phyloP scores from a whole-genome alignment of 805 yeast genomes.

The Kuraishia hungarica region DNA sequence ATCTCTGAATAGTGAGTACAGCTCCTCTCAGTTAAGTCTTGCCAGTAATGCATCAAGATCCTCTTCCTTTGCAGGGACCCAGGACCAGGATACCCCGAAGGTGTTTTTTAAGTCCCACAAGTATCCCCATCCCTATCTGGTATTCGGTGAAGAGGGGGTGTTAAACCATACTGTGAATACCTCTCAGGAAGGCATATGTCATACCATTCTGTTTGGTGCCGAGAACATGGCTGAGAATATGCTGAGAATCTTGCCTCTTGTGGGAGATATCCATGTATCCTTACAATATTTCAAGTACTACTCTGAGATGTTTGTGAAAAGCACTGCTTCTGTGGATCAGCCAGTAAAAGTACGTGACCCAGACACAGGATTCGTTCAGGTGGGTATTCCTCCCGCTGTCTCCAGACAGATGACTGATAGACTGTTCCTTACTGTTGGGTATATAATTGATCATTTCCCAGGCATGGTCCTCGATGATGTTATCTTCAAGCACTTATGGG shows the following conservation, averaged over 20 bases:
- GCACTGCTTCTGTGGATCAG: neutral
- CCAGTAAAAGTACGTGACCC: neutral
- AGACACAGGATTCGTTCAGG: neutral
- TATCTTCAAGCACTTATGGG: slow-evolving; percentile 48
- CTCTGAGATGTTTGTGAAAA: slow-evolving; percentile 15
- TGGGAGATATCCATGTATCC: slow-evolving; percentile 36
- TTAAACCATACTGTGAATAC: neutral
- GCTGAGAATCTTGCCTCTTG: slow-evolving; percentile 45
- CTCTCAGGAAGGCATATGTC: slow-evolving; percentile 69
- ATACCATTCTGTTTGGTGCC: slow-evolving; percentile 54
- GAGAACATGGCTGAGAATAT: slow-evolving; percentile 22
- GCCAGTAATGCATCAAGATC: neutral
- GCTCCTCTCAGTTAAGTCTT: neutral
- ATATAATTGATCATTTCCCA: slow-evolving; percentile 48
- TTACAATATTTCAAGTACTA: slow-evolving; percentile 31
- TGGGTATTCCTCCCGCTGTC: neutral
- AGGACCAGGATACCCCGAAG: neutral
- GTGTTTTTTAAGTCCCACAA: slow-evolving; percentile 17
- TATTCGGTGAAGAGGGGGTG: slow-evolving; percentile 27
- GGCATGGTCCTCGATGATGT: slow-evolving; percentile 64
- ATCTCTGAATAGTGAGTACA: neutral
- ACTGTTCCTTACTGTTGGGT: slow-evolving; percentile 42
- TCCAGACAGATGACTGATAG: slow-evolving; percentile 33
- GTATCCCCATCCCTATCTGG: slow-evolving; percentile 58
- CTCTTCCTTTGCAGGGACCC: neutral